phyloP scores from a whole-genome alignment of 2,329 filamentous ascomycete species.

The Ophiostoma populinum region DNA sequence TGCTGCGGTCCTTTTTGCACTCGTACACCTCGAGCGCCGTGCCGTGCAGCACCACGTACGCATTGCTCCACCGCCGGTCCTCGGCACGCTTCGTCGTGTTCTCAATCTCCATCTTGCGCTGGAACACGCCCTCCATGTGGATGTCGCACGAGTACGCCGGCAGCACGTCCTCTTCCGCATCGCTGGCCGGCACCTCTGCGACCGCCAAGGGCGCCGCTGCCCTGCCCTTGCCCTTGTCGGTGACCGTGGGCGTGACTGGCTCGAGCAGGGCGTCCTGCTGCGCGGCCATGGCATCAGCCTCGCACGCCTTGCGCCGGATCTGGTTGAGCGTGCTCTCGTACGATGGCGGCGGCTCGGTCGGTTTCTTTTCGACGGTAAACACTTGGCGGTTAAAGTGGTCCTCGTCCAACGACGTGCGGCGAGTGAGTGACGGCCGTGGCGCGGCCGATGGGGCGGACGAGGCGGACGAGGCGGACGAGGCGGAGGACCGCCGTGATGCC shows the following conservation, averaged over 20 bases:
- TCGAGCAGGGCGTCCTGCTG: background rate
- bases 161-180: slow-evolving; percentile 14
- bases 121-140: slow-evolving; percentile 37
- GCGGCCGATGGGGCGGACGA: background rate
- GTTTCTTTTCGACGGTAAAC: slow-evolving; percentile 27
- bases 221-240: slow-evolving; percentile 7
- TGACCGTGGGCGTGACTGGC: background rate
- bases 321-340: slow-evolving; percentile 22
- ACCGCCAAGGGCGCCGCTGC: background rate
- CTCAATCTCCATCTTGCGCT: slow-evolving; percentile 48
- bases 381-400: slow-evolving; percentile 34
- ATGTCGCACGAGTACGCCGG: slow-evolving; percentile 42
- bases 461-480: background rate
- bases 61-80: slow-evolving; percentile 45
- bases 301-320: slow-evolving; percentile 13
- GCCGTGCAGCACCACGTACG: slow-evolving; percentile 47
- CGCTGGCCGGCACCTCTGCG: background rate
- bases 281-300: slow-evolving; percentile 7
- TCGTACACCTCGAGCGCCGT: slow-evolving; percentile 51
- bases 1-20: slow-evolving; percentile 38
- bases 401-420: slow-evolving; percentile 36
- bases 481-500: slow-evolving; percentile 2
- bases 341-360: slow-evolving; percentile 29
- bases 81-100: slow-evolving; percentile 44
- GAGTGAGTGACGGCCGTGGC: slow-evolving; percentile 19